Evolutionary conservation across 1,284 basidiomycete species (phyloP), one percentile per base, ranked within the genome.

Genomic region (Boletellus deceptivus): DNA sequence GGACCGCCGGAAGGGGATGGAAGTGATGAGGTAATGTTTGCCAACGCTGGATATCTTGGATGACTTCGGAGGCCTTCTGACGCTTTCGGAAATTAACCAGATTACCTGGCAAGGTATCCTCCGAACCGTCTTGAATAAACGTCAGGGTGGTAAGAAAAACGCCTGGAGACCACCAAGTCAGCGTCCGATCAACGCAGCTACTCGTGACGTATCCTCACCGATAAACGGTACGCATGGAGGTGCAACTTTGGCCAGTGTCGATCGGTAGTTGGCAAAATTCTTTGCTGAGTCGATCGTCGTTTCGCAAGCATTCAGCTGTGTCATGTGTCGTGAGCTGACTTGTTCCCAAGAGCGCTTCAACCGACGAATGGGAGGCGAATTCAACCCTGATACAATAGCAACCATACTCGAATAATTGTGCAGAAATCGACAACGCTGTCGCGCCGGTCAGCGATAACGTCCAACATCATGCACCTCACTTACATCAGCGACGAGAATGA

Each of bases 191-290:
- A 1, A 43, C 20, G 13, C 42, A 31, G 40, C 51, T 39, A 35
- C 29, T 39, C 14, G 20, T 17, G 18, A 45, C 29, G 4, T 31
- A 7, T 45, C 70, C 79, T 59, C 61, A 93, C 93, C 96, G 48
- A 99, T 88, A 73, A 99, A 99, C 6, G 97, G 97, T 0, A 99
- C 95, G 69, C 95, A 98, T 44, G 97, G 96, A 0, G 95, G 93
- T 36, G 89, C 85, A 53, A 97, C 87, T 41, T 80, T 83, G 42
- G 90, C 87, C 62, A 99, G 82, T 48, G 86, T 82, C 55, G 89
- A 84, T 48, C 93, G 86, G 71, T 99, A 99, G 61, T 89, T 91
- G 29, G 83, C 86, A 73, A 97, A 99, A 64, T 98, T 99, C 74
- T 92, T 93, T 61, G 85, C 88, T 46, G 86, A 86, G 68, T 94